Percentiles rank a stretch among this genome's conserved stretches.
phyloP scores from a whole-genome alignment of 805 yeast species.

The Pichia ethanolica region DNA sequence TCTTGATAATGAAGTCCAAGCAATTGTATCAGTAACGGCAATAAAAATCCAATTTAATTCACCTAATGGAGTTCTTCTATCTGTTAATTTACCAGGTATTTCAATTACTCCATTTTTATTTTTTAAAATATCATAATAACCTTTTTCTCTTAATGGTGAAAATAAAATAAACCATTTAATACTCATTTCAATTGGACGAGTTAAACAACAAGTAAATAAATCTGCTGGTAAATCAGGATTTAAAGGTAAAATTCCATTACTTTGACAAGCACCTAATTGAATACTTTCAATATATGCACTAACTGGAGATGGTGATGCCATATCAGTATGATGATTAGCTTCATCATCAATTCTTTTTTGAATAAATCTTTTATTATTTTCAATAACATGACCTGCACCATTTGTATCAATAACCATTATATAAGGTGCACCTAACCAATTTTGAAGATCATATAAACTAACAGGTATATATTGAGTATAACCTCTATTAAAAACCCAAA shows the following conservation, averaged over 20 bases:
- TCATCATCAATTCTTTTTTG: constrained; percentile 87
- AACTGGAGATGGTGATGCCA: constrained; percentile 51
- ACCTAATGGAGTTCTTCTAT: constrained; percentile 90
- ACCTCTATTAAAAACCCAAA: constrained; percentile 96
- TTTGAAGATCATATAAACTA: constrained; percentile 86
- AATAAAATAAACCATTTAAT: constrained; percentile 88
- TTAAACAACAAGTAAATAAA: constrained; percentile 87
- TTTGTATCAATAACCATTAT: constrained; percentile 92
- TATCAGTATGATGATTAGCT: constrained; percentile 49
- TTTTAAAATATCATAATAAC: constrained; percentile 41
- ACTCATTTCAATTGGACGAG: constrained; percentile 92
- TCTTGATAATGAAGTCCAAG: constrained; percentile 88
- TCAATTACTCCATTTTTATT: constrained; percentile 50
- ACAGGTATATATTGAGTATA: constrained; percentile 97
- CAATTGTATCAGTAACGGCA: constrained; percentile 95
- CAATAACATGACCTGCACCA: constrained; percentile 88
- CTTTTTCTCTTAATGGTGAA: constrained; percentile 50
- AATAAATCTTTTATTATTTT: constrained; percentile 82
- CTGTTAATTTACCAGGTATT: constrained; percentile 88
- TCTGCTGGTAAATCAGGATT: constrained; percentile 95
- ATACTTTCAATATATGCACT: constrained; percentile 76
- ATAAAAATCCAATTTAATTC: constrained; percentile 97
- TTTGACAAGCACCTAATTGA: constrained; percentile 86
- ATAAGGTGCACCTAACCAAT: constrained; percentile 98
- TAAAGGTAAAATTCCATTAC: constrained; percentile 84